Evolutionary conservation across 495 filamentous ascomycete genomes (phyloP), one percentile per base, ranked within the genome.

Genomic region (Pseudomonodictys pantanalensis): DNA sequence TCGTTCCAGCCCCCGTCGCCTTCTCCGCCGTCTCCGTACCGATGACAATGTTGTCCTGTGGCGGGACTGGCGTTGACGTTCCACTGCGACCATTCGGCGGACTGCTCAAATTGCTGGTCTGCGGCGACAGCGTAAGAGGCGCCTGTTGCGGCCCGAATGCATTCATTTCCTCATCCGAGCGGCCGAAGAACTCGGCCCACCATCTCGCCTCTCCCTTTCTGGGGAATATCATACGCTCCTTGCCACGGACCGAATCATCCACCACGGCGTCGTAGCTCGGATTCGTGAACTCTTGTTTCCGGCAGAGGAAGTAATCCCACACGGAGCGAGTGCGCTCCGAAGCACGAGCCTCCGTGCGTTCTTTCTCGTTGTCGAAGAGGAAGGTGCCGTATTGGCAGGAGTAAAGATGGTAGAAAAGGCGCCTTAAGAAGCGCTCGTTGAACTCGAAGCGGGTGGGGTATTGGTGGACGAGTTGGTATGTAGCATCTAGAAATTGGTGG

Each of bases 351-450:
- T 96, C 89, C 17, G 83, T 73, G 0, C 95, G 86, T 64, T 95
- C 86, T 64, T 92, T 92, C 67, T 99, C 95, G 63, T 83, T 92
- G 76, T 99, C 95, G 75, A 86, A 95, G 35, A 99, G 78, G 69
- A 99, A 99, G 0, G 91, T 96, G 41, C 95, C 95, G 60, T 95
- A 99, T 69, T 99, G 95, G 59, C 92, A 96, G 2, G 91, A 90
- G 65, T 97, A 93, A 1, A 95, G 82, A 67, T 99, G 95, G 67
- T 97, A 99, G 4, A 97, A 79, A 3, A 99, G 73, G 9, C 95
- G 84, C 3, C 91, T 83, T 9, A 99, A 79, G 70, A 99, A 97
- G 1, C 92, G 85, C 68, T 97, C 95, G 61, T 96, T 97, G 75
- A 92, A 99, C 68, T 99, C 92, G 68, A 99, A 99, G 0, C 93